These are phyloP conservation scores for Talaromyces rugulosus DNA, from an alignment of 2,329 filamentous ascomycete species.

Conservation along the genomic window DNA sequence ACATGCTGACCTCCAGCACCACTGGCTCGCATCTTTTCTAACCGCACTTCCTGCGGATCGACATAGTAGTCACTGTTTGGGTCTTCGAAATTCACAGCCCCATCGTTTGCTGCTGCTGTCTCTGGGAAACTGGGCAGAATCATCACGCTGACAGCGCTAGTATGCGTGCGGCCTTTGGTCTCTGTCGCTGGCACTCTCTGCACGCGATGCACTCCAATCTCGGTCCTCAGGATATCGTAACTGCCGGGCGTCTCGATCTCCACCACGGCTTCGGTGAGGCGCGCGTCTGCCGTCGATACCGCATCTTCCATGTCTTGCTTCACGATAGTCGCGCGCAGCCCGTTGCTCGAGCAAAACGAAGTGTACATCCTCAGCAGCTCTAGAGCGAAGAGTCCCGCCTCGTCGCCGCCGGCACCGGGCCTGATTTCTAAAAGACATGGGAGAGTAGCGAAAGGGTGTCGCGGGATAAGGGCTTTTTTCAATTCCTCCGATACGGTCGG, in stretches of 20 bases:
- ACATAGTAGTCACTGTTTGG: constrained; percentile 91
- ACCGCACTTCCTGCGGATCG: constrained; percentile 72
- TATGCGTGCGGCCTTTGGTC: constrained; percentile 85
- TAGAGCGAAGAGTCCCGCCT: constrained; percentile 85
- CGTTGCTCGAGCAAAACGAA: constrained; percentile 65
- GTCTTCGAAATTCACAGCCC: constrained; percentile 62
- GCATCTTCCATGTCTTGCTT: constrained; percentile 74
- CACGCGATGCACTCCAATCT: constrained; percentile 92
- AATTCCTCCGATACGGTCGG: constrained; percentile 62
- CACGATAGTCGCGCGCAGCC: constrained; percentile 63
- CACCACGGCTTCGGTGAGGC: constrained; percentile 81
- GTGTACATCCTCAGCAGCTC: constrained; percentile 89
- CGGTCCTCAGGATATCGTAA: constrained; percentile 76
- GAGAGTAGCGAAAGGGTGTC: constrained; percentile 83
- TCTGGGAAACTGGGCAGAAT: constrained; percentile 78
- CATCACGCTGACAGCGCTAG: constrained; percentile 86
- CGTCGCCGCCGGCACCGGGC: constrained; percentile 85
- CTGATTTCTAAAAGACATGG: constrained; percentile 89
- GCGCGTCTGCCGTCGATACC: constrained; percentile 55
- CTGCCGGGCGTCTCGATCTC: constrained; percentile 73
- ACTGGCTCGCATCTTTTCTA: constrained; percentile 85
- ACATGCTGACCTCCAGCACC: constrained; percentile 97
- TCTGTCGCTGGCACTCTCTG: constrained; percentile 92
- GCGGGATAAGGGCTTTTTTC: constrained; percentile 74
- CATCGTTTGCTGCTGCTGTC: constrained; percentile 43